A percentile compares a stretch with the other conserved stretches of the same genome.
Evolutionary conservation across 78 protist genomes (phyloP).

Genomic region (Ministeria vibrans): DNA sequence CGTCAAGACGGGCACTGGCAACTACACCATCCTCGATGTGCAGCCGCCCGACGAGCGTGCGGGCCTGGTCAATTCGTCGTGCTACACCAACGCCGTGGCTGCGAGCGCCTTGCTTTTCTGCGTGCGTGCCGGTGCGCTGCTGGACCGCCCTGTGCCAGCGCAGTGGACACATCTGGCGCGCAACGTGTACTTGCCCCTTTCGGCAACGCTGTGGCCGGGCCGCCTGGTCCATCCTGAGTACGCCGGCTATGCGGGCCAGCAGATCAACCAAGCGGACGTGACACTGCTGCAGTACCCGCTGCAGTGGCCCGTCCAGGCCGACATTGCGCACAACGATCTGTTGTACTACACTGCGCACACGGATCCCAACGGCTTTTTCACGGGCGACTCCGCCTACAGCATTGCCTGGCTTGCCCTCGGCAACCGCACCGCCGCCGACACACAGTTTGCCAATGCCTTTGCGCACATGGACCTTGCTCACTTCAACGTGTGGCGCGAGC

Average conservation of each 20-base stretch:
- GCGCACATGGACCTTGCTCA: no score
- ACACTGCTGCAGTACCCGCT: conserved; percentile 3
- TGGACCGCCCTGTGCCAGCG: no score
- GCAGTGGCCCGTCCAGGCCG: background rate
- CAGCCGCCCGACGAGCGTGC: conserved; percentile 5
- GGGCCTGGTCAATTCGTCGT: background rate
- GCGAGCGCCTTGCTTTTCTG: no score
- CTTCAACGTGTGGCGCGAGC: no score
- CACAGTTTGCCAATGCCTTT: background rate
- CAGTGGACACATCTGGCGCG: no score
- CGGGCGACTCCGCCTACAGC: background rate
- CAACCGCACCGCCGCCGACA: background rate
- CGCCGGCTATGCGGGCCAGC: background rate
- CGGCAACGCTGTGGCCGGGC: background rate
- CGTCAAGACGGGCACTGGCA: no score
- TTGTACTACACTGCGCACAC: background rate
- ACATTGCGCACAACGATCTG: background rate
- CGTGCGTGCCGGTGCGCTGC: no score
- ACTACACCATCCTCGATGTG: background rate
- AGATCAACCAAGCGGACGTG: background rate
- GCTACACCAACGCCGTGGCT: conserved; percentile 10
- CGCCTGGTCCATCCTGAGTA: background rate
- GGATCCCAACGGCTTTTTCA: background rate
- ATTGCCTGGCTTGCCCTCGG: background rate
- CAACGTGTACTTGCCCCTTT: background rate